Percentiles rank a stretch among this genome's conserved stretches.
These are phyloP conservation scores for Kregervanrija fluxuum DNA, from an alignment of 805 yeast species.

Conservation along the genomic window DNA sequence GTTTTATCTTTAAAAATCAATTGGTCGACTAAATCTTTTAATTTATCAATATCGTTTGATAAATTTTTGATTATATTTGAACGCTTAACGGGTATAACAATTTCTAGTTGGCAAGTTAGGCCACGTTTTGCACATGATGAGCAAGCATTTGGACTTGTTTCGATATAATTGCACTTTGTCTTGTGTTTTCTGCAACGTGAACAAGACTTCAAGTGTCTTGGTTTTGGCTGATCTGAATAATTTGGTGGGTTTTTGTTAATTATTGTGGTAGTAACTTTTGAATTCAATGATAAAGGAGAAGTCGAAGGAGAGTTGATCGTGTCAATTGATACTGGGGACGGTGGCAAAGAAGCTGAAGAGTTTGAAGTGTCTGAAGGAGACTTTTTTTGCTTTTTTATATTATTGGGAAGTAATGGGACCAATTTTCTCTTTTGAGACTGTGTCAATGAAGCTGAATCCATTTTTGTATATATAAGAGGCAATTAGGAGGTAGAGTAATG, in stretches of 20 bases:
- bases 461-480: too few relatives aligned
- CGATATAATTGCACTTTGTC: constrained; percentile 54
- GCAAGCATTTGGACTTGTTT: constrained; percentile 49
- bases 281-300: neutral
- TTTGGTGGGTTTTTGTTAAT: constrained; percentile 17
- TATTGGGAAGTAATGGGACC: constrained; percentile 23
- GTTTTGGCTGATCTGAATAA: constrained; percentile 25
- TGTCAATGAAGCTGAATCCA: neutral
- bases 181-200: constrained; percentile 59
- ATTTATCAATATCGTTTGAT: constrained; percentile 25
- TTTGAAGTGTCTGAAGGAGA: neutral
- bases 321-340: neutral
- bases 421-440: constrained; percentile 19
- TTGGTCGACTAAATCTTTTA: constrained; percentile 23
- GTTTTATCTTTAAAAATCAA: constrained; percentile 21
- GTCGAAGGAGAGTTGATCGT: neutral
- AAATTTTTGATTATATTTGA: constrained; percentile 32
- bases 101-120: constrained; percentile 46
- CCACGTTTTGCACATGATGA: constrained; percentile 47
- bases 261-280: constrained; percentile 13
- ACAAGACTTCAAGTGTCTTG: constrained; percentile 49
- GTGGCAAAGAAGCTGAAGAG: neutral
- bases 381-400: constrained; percentile 4
- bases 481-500: too few relatives aligned
- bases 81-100: constrained; percentile 46